Conservation (phyloP, 345 rosid species). For the Lepidium africanum region DNA sequence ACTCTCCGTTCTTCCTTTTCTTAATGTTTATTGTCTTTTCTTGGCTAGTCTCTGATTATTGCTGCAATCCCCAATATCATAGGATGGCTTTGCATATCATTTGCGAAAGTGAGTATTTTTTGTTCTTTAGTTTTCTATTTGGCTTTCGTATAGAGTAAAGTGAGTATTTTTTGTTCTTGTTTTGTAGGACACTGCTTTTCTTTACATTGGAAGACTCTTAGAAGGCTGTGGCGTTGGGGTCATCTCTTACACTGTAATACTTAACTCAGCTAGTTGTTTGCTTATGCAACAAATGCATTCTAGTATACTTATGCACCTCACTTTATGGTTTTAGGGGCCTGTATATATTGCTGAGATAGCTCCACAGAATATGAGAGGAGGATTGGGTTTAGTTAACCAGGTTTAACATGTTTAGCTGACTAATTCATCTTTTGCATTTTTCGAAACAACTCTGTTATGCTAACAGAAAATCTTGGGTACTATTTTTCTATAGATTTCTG, state of each 20-base stretch:
- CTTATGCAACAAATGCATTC: no score
- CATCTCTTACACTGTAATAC: constrained; percentile 77
- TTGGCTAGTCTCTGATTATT: constrained; percentile 94
- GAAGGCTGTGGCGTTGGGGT: constrained; percentile 99
- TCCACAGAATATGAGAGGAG: constrained; percentile 82
- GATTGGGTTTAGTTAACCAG: constrained; percentile 81
- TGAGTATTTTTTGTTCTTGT: no score
- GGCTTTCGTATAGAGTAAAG: no score
- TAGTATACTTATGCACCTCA: no score
- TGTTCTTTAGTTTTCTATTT: no score
- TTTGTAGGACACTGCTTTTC: constrained; percentile 96
- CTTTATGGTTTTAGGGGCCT: constrained; percentile 73
- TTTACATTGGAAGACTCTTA: constrained; percentile 91
- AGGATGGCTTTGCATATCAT: constrained; percentile 96
- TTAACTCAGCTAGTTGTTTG: constrained; percentile 2
- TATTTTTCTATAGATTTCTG: no score
- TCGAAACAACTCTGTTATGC: no score
- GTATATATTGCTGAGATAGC: constrained; percentile 87
- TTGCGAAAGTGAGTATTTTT: constrained; percentile 67
- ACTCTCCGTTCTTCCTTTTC: no score
- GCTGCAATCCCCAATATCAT: constrained; percentile 93
- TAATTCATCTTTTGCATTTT: no score
- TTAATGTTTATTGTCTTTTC: no score
- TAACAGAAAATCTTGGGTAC: no score
- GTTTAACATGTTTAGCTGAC: no score